Base-by-base conservation (phyloP, 2,329 filamentous ascomycete genomes). In the Trichophyton equinum region DNA sequence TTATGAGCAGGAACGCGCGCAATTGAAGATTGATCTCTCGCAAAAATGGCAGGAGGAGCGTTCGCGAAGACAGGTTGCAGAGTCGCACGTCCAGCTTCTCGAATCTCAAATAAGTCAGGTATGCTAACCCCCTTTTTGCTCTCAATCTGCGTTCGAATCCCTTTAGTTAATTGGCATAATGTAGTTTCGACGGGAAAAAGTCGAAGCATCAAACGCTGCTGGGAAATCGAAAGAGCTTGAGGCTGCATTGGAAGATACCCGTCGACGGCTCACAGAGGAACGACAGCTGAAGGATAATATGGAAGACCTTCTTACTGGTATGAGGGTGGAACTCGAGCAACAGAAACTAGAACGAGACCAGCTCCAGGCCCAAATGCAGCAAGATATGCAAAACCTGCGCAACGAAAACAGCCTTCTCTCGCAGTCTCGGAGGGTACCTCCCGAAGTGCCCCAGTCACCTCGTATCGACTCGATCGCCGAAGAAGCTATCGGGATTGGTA, bases 1-100 rank as follows among this genome's bases (percentile, higher is more conserved):
- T 66, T 85, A 88, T 1, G 92, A 97, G 75, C 92, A 96, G 75
- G 91, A 96, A 69, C 91, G 90, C 72, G 92, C 92, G 1, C 86
- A 88, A 64, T 78, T 97, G 63, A 87, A 89, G 67, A 79, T 95
- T 18, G 90, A 95, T 66, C 82, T 96, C 66, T 91, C 88, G 1
- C 85, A 85, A 65, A 95, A 91, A 70, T 79, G 96, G 60, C 89
- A 96, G 72, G 89, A 95, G 65, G 94, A 97, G 76, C 82, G 94
- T 59, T 78, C 84, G 11, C 83, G 83, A 66, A 82, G 94, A 63
- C 85, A 87, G 67, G 82, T 83, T 18, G 82, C 96, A 46, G 92
- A 97, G 73, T 81, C 83, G 65, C 89, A 96, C 73, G 88, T 96
- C 64, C 88, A 88, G 67, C 82, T 87, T 62, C 78, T 99, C 6